Percentiles rank a stretch among this genome's conserved stretches.
Conservation (phyloP, 768 basidiomycete genomes). For the Podaxis pistillaris region DNA sequence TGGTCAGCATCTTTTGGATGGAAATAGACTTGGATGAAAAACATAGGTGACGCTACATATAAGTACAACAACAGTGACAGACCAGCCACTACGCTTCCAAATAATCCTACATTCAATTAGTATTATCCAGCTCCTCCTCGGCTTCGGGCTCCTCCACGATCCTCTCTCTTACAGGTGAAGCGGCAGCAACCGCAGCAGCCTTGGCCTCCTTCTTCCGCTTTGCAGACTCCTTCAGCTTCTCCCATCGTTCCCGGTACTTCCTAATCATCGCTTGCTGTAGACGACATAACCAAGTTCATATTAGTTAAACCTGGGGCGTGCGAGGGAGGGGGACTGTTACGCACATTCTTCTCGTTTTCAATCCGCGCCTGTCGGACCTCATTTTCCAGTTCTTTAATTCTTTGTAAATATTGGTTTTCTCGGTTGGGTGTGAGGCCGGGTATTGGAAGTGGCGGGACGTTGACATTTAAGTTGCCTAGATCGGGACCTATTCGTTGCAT, state of each 20-base stretch:
- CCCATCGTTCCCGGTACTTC: slow-evolving; percentile 85
- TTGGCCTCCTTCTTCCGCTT: slow-evolving; percentile 82
- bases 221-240: slow-evolving; percentile 85
- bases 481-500: slow-evolving; percentile 53
- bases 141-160: slow-evolving; percentile 75
- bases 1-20: not conserved
- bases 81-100: not conserved
- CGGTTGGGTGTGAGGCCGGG: slow-evolving; percentile 51
- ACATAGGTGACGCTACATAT: slow-evolving; percentile 5
- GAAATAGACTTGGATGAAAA: not conserved
- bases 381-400: slow-evolving; percentile 81
- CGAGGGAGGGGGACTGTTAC: slow-evolving; percentile 21
- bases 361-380: slow-evolving; percentile 59
- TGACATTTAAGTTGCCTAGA: slow-evolving; percentile 56
- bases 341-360: slow-evolving; percentile 84
- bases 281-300: not conserved
- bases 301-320: not conserved
- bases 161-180: slow-evolving; percentile 52
- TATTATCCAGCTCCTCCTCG: slow-evolving; percentile 45
- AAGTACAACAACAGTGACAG: slow-evolving; percentile 10
- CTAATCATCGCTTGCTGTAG: slow-evolving; percentile 39
- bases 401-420: slow-evolving; percentile 53
- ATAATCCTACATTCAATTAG: slow-evolving; percentile 10
- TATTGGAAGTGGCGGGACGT: slow-evolving; percentile 49
- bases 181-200: slow-evolving; percentile 46